Evolutionary conservation across 2,329 filamentous ascomycete species (phyloP), one percentile per base, ranked within the genome.

Genomic region (Xylariaceae sp.): DNA sequence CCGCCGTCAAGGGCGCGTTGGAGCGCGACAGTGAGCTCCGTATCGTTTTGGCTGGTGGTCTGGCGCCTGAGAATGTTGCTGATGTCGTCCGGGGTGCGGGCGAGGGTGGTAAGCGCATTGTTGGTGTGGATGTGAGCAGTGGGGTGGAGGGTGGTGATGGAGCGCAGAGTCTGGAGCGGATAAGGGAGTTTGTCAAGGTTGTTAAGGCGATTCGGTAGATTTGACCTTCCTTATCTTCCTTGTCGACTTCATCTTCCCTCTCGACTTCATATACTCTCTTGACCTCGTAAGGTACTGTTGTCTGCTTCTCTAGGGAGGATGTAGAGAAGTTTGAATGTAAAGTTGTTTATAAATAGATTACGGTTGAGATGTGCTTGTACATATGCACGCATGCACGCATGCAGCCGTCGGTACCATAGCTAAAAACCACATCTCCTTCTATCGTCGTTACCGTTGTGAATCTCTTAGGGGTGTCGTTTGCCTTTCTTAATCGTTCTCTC

Each of bases 101-200:
- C 5, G 72, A 84, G 8, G 78, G 79, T 30, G 79, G 79, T 30
- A 78, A 78, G 8, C 84, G 87, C 61, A 83, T 97, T 10, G 77
- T 92, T 39, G 92, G 88, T 1, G 89, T 99, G 2, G 94, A 99
- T 77, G 90, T 96, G 17, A 96, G 92, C 73, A 96, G 90, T 69
- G 95, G 95, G 0, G 92, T 99, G 2, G 94, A 97, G 75, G 86
- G 90, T 69, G 80, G 85, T 41, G 83, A 88, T 66, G 93, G 92
- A 2, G 79, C 85, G 71, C 94, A 99, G 75, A 89, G 87, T 73
- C 68, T 93, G 59, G 83, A 85, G 15, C 95, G 88, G 77, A 97
- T 99, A 66, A 78, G 80, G 64, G 84, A 82, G 3, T 99, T 99
- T 74, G 80, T 97, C 47, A 82, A 84, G 71, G 85, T 86, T 41